Base-by-base conservation (phyloP, 495 filamentous ascomycete genomes). In the Massariosphaeria phaeospora region DNA sequence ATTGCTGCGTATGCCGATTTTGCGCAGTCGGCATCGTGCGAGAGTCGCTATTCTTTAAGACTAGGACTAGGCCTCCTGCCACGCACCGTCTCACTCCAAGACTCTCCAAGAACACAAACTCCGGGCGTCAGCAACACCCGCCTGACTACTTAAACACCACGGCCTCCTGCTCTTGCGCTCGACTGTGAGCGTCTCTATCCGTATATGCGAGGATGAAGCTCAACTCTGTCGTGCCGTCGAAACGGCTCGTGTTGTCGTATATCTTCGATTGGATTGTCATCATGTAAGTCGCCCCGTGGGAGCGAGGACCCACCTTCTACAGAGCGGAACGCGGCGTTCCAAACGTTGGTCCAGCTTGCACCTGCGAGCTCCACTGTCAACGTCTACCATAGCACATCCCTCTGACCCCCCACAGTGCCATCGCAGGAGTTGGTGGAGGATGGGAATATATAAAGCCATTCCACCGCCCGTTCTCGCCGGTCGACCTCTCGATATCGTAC, bases 401-500 rank as follows among this genome's bases (percentile, higher is more conserved):
- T 31, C 57, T 63, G 20, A 63, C 50, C 35, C 4, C 18, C 33
- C n/a, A 60, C 52, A 67, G 69, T 21, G 59, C 42, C 30, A 65
- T 69, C 35, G 69, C 69, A 25, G 69, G 46, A 20, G 39, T 67
- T 13, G 68, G 67, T 29, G 64, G 43, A 11, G 67, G 62, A 3
- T 57, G 67, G 36, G 66, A 70, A 52, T 65, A 17, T 35, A 54
- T 69, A 9, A 55, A 38, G 20, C 70, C 70, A 4, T 66, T 64
- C 57, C 52, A 68, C 38, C 52, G 67, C 23, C 70, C 69, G 0
- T 74, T 74, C 53, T 74, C 75, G 25, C 70, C 83, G 2, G 65
- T 72, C 30, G 78, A 86, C 63, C 68, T 75, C 0, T 67, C 56
- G 24, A 84, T 86, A 55, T 77, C 80, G 33, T 84, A 72, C 57